These are phyloP conservation scores for Micractinium conductrix DNA, from an alignment of 139 green algal genomes.

Conservation along the genomic window DNA sequence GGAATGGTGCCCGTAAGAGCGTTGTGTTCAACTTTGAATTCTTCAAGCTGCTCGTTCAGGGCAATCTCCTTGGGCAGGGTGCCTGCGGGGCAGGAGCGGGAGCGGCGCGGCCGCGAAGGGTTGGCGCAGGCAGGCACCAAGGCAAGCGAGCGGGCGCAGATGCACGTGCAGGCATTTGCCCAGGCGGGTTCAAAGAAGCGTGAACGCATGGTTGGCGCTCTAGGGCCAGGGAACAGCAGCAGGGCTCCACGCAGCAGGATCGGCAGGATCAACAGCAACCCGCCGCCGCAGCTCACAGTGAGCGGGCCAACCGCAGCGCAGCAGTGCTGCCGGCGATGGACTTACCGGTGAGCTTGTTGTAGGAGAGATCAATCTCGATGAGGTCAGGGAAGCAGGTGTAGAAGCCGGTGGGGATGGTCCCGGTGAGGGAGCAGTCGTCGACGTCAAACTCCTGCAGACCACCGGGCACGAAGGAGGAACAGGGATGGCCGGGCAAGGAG, in stretches of 20 bases:
- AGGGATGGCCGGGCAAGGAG: no score
- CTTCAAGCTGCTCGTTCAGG: neutral
- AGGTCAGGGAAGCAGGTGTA: slow-evolving; percentile 41
- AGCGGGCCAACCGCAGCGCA: no score
- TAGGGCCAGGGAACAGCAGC: no score
- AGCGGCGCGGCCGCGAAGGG: no score
- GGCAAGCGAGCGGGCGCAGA: no score
- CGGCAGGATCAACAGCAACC: no score
- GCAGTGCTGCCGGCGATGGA: neutral
- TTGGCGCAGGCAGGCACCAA: no score
- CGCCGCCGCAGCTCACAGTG: no score
- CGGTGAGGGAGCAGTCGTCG: slow-evolving; percentile 36
- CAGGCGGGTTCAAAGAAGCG: neutral
- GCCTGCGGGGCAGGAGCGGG: neutral
- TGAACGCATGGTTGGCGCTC: no score
- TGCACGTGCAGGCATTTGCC: no score
- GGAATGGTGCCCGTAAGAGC: slow-evolving; percentile 21
- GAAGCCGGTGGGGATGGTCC: slow-evolving; percentile 35
- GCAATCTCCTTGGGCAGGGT: slow-evolving; percentile 39
- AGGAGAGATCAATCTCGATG: slow-evolving; percentile 50
- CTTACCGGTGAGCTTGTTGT: slow-evolving; percentile 32
- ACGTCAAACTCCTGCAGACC: slow-evolving; percentile 41
- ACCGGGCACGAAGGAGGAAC: no score
- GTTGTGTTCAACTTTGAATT: slow-evolving; percentile 46
- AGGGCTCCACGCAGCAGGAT: neutral